A percentile compares a stretch with the other conserved stretches of the same genome.
Conservation (phyloP, 352 stramenopile species). For the Thalassiosira mediterranea region DNA sequence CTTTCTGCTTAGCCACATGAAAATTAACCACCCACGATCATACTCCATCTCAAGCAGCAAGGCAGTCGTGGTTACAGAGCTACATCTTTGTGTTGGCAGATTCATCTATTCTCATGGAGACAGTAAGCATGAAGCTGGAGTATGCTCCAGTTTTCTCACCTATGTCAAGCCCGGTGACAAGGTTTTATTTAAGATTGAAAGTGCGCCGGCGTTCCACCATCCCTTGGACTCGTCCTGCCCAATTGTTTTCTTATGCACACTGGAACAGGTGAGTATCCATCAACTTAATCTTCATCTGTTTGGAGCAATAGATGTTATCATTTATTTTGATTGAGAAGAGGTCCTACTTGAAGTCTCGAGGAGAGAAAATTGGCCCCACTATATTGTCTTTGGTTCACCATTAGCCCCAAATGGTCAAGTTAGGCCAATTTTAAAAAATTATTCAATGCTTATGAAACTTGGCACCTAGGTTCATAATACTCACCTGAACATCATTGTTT, state of each 20-base stretch:
- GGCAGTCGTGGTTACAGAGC: constrained; percentile 27
- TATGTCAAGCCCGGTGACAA: constrained; percentile 33
- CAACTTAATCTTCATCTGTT: not conserved
- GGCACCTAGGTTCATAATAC: too few relatives aligned
- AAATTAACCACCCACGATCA: constrained; percentile 39
- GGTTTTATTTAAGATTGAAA: constrained; percentile 35
- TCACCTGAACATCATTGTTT: constrained; percentile 11
- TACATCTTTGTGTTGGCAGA: constrained; percentile 38
- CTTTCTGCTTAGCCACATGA: constrained; percentile 38
- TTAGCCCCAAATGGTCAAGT: constrained; percentile 10
- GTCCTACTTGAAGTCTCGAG: constrained; percentile 23
- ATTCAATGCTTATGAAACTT: too few relatives aligned
- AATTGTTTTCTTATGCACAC: constrained; percentile 44
- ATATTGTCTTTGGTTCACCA: constrained; percentile 46
- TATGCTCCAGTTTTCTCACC: constrained; percentile 46
- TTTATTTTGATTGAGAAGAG: constrained; percentile 29
- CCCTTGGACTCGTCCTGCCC: constrained; percentile 25
- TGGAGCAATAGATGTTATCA: not conserved
- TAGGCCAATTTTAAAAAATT: too few relatives aligned
- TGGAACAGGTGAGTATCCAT: constrained; percentile 19
- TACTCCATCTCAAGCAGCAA: constrained; percentile 46
- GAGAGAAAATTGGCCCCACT: constrained; percentile 26
- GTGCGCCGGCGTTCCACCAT: constrained; percentile 24
- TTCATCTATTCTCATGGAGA: constrained; percentile 38
- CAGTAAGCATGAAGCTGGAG: constrained; percentile 24